phyloP scores from a whole-genome alignment of 192 early-diverging fungal genomes.

The Linnemannia hyalina region DNA sequence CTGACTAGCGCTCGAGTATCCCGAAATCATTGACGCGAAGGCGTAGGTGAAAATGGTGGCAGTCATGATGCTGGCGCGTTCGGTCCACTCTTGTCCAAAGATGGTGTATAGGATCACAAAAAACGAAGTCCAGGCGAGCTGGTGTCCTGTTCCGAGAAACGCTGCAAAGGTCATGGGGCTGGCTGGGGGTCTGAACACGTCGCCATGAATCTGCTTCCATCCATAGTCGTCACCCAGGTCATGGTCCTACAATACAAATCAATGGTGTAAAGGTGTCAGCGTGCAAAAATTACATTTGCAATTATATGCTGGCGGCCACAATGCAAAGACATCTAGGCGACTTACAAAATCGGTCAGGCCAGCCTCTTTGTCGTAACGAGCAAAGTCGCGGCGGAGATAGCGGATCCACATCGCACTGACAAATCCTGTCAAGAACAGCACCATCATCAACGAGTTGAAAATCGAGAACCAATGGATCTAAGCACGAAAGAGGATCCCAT shows the following conservation, averaged over 20 bases:
- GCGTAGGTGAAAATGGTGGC: conserved; percentile 86
- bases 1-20: conserved; percentile 76
- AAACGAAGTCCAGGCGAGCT: conserved; percentile 62
- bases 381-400: conserved; percentile 79
- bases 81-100: conserved; percentile 69
- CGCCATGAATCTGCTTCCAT: conserved; percentile 91
- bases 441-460: conserved; percentile 87
- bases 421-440: conserved; percentile 79
- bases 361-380: conserved; percentile 81
- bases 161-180: conserved; percentile 74
- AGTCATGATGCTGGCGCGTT: conserved; percentile 81
- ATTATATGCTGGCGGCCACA: background rate
- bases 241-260: conserved; percentile 58
- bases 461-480: conserved; percentile 90
- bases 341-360: conserved; percentile 75
- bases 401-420: conserved; percentile 82
- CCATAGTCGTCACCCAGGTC: conserved; percentile 89
- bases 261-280: background rate
- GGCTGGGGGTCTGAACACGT: conserved; percentile 84
- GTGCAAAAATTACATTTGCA: background rate
- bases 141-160: conserved; percentile 78
- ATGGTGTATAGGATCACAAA: conserved; percentile 71
- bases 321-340: background rate
- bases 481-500: background rate
- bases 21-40: conserved; percentile 75